Percentiles rank a stretch among this genome's conserved stretches.
phyloP scores from a whole-genome alignment of 495 filamentous ascomycete species.

The Talaromyces wortmannii region DNA sequence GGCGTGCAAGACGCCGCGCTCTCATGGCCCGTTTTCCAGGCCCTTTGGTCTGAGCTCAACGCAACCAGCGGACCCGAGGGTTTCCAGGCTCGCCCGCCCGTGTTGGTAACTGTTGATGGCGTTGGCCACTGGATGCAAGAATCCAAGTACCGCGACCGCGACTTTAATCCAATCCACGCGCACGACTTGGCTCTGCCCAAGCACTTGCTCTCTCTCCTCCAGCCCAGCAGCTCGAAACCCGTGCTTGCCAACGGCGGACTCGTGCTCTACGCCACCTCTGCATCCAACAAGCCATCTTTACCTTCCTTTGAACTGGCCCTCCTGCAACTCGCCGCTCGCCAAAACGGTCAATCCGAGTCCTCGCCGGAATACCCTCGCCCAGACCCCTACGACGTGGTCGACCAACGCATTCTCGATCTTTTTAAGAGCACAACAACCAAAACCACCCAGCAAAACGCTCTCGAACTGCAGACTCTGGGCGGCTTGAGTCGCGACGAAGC shows the following conservation, averaged over 20 bases:
- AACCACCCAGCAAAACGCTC: conserved; percentile 25
- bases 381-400: conserved; percentile 60
- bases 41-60: conserved; percentile 73
- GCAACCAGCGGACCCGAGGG: conserved; percentile 22
- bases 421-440: conserved; percentile 21
- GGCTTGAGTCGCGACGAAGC: conserved; percentile 72
- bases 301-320: conserved; percentile 62
- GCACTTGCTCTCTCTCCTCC: conserved; percentile 66
- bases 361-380: conserved; percentile 40
- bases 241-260: conserved; percentile 73
- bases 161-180: conserved; percentile 71
- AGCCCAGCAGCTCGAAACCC: conserved; percentile 27
- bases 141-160: conserved; percentile 63
- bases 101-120: conserved; percentile 73
- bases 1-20: conserved; percentile 68
- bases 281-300: conserved; percentile 53
- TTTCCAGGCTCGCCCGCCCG: conserved; percentile 58
- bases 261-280: conserved; percentile 65
- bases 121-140: conserved; percentile 70
- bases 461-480: conserved; percentile 51
- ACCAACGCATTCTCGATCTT: conserved; percentile 54
- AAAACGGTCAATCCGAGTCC: conserved; percentile 22
- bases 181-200: conserved; percentile 73
- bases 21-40: conserved; percentile 76
- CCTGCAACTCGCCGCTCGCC: conserved; percentile 37